Base-by-base conservation (phyloP, 2,329 filamentous ascomycete species). In the Penicillium sclerotigenum region DNA sequence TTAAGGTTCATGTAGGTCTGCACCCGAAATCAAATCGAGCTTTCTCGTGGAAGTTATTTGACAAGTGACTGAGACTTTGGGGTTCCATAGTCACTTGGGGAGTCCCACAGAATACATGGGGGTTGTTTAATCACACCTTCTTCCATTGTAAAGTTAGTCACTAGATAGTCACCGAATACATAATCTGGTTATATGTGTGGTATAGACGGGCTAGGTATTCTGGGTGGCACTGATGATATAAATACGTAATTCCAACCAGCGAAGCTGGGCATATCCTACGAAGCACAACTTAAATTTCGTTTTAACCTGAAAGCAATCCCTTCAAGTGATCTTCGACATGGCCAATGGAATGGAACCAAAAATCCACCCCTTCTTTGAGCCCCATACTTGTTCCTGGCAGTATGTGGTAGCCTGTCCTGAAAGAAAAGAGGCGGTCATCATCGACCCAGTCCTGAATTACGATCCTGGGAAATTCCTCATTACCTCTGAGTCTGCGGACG, bases 361-460 rank as follows among this genome's bases (percentile, higher is more conserved):
- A 4, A 63, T 79, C 11, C 74, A 79, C 54, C 46, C 68, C 6
- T 41, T 78, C 2, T 79, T 77, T 43, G 77, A 79, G 53, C 28
- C 59, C 0, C 66, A 58, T 5, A 80, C 83, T 0, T 74, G 74
- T 10, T 84, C 83, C 11, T 86, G 81, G 80, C 84, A 87, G 64
- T 86, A 85, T 58, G 61, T 87, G 0, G 78, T 87, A 4, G 80
- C 77, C 1, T 82, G 85, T 56, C 77, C 81, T 0, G 52, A 62
- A 0, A 82, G 79, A 0, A 66, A 65, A 5, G 66, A 63, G 0
- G 80, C 82, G 1, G 79, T 76, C 58, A 81, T 87, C 56, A 85
- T 87, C 61, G 84, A 87, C 62, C 74, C 84, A 0, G 84, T 87
- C 0, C 67, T 87, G 2, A 79, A 86, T 64, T 85, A 77, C 53